Evolutionary conservation across 257 asterid species (phyloP), one percentile per base, ranked within the genome.

Genomic region (Nicotiana sylvestris): DNA sequence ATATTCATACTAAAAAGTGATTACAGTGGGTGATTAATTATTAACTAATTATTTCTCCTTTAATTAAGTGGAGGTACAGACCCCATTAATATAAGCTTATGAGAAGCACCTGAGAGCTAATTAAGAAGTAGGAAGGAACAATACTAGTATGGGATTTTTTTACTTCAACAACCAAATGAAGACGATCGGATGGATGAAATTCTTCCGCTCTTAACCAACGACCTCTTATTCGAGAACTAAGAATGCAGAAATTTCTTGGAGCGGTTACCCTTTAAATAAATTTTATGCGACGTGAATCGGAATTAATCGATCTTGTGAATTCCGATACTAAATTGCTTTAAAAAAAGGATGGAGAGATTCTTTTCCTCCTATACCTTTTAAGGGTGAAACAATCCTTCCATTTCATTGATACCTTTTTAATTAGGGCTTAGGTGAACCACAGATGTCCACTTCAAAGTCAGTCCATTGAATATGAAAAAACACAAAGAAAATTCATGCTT

Each of bases 361-460:
- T 60, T 43, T 35, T 18, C n/a, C 61, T 56, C 43, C 6, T 5
- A 37, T 37, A 37, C 8, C 5, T 8, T 37, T 37, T 37, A 5
- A 37, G 43, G 43, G 6, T 35, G 37, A 6, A 35, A 35, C 5
- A 35, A 35, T 35, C 5, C 37, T 35, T 16, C 61, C 61, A 56
- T 56, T 56, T 16, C 61, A 16, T 56, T 56, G 21, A 9, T 51
- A 51, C 58, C 58, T 1, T 37, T 37, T 37, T 37, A 37, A 37
- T 13, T 55, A 12, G 5, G 58, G 58, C 18, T 53, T 53, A 53
- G 17, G 6, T 12, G 56, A 83, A 35, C 87, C 86, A 86, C 84
- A 80, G 79, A 64, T 81, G 91, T 88, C 88, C 56, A 33, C 56
- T 39, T 86, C 88, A 64, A 1, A 12, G 12, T 15, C 8, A 56